A percentile compares a stretch with the other conserved stretches of the same genome.
These are phyloP conservation scores for Begonia fuchsioides DNA, from an alignment of 306 rosid species.

Conservation along the genomic window DNA sequence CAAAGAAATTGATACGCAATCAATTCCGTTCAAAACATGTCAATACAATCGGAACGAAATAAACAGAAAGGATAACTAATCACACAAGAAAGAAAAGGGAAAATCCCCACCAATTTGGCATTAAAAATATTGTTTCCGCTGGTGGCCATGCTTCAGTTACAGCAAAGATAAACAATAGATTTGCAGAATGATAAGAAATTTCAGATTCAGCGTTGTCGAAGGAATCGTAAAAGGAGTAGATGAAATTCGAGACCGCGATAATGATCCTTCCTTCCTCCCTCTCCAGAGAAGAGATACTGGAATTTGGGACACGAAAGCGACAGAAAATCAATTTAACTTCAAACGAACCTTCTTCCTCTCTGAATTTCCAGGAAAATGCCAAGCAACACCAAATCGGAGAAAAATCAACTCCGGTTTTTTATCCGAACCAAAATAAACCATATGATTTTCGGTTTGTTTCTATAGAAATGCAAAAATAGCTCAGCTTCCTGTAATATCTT, in stretches of 20 bases:
- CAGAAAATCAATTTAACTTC: neutral
- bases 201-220: slow-evolving; percentile 6
- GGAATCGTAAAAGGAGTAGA: neutral
- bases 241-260: slow-evolving; percentile 9
- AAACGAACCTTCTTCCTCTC: neutral
- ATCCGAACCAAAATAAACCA: no score
- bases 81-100: neutral
- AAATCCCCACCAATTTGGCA: slow-evolving; percentile 38
- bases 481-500: no score
- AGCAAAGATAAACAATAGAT: slow-evolving; percentile 1
- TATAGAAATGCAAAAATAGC: no score
- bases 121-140: slow-evolving; percentile 47
- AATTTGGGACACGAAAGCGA: slow-evolving; percentile 6
- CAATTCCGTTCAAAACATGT: neutral
- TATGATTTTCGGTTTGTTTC: no score
- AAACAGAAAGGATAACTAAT: neutral
- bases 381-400: no score
- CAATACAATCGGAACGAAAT: neutral
- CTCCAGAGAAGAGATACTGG: slow-evolving; percentile 2
- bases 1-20: neutral
- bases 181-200: neutral
- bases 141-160: slow-evolving; percentile 30
- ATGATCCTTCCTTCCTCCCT: slow-evolving; percentile 9
- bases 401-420: no score
- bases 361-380: no score